Conservation (phyloP, 2,329 filamentous ascomycete genomes). For the Paramyrothecium sp. region DNA sequence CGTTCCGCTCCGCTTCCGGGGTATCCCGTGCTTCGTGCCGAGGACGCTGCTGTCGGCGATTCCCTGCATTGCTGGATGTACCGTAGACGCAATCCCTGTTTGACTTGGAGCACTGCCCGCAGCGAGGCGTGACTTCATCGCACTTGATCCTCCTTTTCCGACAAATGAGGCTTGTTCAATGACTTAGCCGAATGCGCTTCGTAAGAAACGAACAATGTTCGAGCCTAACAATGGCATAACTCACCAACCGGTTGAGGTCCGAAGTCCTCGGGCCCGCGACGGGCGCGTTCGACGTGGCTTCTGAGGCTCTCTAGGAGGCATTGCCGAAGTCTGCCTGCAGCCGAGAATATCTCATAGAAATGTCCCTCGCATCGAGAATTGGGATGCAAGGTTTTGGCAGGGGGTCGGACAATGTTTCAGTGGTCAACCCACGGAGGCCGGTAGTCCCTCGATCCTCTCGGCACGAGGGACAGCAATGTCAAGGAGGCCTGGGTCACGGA, state of each 20-base stretch:
- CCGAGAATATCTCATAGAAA: background rate
- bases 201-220: no score
- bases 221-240: background rate
- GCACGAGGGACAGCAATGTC: background rate
- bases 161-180: background rate
- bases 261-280: background rate
- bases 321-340: background rate
- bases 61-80: background rate
- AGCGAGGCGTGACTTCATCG: background rate
- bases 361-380: background rate
- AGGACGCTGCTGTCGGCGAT: background rate
- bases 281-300: background rate
- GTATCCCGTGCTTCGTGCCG: background rate
- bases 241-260: background rate
- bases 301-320: background rate
- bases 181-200: background rate
- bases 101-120: background rate
- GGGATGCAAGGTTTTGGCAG: background rate
- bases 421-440: background rate
- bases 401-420: background rate
- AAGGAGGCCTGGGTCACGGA: no score
- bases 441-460: background rate
- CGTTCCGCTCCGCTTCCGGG: background rate
- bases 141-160: background rate
- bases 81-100: background rate